Conservation (phyloP, 2,329 filamentous ascomycete species). For the Hyphodiscus sp. region DNA sequence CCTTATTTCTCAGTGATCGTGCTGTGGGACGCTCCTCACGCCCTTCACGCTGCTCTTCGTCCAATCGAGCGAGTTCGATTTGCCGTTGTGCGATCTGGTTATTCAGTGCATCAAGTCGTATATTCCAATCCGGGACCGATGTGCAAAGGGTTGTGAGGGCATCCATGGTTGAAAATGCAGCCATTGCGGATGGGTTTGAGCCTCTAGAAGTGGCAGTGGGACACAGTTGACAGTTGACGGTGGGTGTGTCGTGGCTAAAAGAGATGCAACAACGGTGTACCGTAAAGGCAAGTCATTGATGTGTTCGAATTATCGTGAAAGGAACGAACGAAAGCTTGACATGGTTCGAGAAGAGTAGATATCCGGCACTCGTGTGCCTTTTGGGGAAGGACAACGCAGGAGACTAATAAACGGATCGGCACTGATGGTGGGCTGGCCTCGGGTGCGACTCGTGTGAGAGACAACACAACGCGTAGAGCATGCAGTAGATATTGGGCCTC, state of each 20-base stretch:
- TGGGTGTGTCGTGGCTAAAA: neutral
- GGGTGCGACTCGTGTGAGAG: too few relatives aligned
- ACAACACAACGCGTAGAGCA: too few relatives aligned
- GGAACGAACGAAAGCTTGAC: neutral
- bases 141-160: conserved; percentile 47
- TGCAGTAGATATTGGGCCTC: too few relatives aligned
- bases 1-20: conserved; percentile 30
- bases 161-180: conserved; percentile 37
- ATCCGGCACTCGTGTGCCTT: neutral
- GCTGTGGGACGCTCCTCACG: conserved; percentile 27
- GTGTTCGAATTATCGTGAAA: neutral
- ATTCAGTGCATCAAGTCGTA: conserved; percentile 52
- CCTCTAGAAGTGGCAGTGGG: neutral
- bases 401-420: too few relatives aligned
- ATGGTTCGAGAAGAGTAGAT: neutral
- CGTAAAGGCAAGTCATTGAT: neutral
- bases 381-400: neutral
- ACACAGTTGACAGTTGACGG: neutral
- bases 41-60: conserved; percentile 8
- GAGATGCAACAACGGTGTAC: neutral
- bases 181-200: conserved; percentile 6
- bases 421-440: too few relatives aligned
- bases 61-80: conserved; percentile 48
- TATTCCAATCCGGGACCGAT: conserved; percentile 55
- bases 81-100: conserved; percentile 56